Percentiles rank a stretch among this genome's conserved stretches.
Conservation (phyloP, 306 rosid species). For the Gastrolobium bilobum region DNA sequence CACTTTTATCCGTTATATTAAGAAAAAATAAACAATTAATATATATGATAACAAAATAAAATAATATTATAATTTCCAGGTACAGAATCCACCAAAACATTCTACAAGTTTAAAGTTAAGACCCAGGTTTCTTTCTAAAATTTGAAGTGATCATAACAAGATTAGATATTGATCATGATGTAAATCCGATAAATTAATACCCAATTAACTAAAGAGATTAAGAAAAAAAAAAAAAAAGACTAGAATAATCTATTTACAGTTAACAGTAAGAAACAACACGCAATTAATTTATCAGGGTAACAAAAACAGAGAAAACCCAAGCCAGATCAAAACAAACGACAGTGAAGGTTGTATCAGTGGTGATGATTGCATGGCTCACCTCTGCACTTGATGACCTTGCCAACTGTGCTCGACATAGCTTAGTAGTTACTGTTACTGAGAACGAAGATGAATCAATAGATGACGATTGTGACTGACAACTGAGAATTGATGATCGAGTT, state of each 20-base stretch:
- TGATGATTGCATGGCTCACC: conserved; percentile 45
- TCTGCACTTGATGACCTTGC: conserved; percentile 77
- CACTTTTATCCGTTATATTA: too few species aligned
- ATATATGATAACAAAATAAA: too few species aligned
- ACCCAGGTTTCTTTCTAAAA: background rate
- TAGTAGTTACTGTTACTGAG: background rate
- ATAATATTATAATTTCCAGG: background rate
- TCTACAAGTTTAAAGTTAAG: background rate
- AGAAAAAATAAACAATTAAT: too few species aligned
- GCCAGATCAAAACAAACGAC: background rate
- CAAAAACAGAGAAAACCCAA: background rate
- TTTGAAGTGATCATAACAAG: background rate
- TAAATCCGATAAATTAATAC: background rate
- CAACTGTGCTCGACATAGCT: conserved; percentile 65
- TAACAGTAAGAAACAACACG: background rate
- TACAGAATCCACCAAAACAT: background rate
- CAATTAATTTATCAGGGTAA: background rate
- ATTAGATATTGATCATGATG: background rate
- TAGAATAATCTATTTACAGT: background rate
- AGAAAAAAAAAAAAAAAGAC: background rate
- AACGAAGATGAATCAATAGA: background rate
- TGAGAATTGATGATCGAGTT: background rate
- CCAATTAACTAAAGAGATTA: background rate
- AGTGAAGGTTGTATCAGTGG: background rate
- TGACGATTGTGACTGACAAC: background rate